These are phyloP conservation scores for Sergeia podlipaevii DNA, from an alignment of 208 protist species.

Conservation along the genomic window DNA sequence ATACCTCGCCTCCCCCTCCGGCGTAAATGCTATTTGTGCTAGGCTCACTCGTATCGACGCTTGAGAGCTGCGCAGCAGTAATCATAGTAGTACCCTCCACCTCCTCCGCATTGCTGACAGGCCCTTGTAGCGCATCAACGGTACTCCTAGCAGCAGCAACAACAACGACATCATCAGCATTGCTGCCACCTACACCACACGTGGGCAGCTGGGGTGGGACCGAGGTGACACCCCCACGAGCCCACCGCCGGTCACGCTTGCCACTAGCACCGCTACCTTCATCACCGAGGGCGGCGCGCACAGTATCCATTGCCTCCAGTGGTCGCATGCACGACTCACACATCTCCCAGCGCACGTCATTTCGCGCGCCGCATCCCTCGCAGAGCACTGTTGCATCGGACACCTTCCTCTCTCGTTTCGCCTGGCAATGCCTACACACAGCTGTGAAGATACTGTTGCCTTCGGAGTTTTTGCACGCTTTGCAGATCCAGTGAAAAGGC, in stretches of 20 bases:
- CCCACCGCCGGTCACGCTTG: too few species aligned
- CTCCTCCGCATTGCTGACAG: too few species aligned
- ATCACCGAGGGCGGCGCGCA: too few species aligned
- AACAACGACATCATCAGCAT: neutral
- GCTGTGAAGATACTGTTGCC: constrained; percentile 41
- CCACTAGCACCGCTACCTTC: too few species aligned
- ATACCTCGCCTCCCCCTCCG: constrained; percentile 10
- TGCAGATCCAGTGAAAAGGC: constrained; percentile 53
- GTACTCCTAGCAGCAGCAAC: neutral
- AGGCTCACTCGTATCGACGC: too few species aligned
- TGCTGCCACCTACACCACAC: too few species aligned
- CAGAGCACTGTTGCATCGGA: constrained; percentile 49
- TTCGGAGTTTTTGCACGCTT: constrained; percentile 19
- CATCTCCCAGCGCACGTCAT: constrained; percentile 81
- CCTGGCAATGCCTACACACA: constrained; percentile 35
- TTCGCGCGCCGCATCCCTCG: constrained; percentile 34
- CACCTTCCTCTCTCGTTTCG: constrained; percentile 6
- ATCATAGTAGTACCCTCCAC: too few species aligned
- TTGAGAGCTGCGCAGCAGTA: too few species aligned
- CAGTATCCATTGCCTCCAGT: neutral
- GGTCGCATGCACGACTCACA: constrained; percentile 58
- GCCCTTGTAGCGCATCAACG: too few species aligned
- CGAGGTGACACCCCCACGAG: too few species aligned
- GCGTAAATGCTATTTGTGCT: neutral
- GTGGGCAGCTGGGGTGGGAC: too few species aligned